phyloP scores from a whole-genome alignment of 257 asterid species.

The Coffea canephora region DNA sequence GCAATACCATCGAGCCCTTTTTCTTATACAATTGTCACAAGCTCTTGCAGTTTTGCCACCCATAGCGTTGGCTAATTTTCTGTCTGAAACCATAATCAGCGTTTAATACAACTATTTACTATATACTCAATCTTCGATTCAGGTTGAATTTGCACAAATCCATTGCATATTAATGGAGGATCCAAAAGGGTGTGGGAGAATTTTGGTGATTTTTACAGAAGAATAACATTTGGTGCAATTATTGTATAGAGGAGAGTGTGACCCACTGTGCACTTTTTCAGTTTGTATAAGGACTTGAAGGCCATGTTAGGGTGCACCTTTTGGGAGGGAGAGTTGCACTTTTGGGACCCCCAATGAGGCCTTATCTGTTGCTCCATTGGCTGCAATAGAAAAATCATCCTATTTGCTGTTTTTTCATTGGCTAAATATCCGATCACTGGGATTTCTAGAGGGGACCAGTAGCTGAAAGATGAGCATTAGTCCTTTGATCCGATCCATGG shows the following conservation, averaged over 20 bases:
- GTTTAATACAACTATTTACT: neutral
- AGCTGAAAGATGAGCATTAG: constrained; percentile 27
- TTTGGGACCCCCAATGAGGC: constrained; percentile 34
- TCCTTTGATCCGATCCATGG: constrained; percentile 30
- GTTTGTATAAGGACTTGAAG: constrained; percentile 17
- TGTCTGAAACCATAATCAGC: constrained; percentile 41
- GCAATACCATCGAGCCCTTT: constrained; percentile 74
- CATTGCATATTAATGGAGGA: neutral
- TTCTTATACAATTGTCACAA: constrained; percentile 63
- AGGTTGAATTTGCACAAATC: constrained; percentile 13
- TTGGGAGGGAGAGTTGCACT: constrained; percentile 26
- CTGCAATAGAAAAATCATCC: constrained; percentile 32
- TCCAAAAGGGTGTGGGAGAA: neutral
- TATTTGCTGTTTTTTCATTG: constrained; percentile 42
- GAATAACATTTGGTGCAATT: constrained; percentile 33
- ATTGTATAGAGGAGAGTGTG: constrained; percentile 33
- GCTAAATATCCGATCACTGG: constrained; percentile 29
- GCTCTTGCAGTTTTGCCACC: constrained; percentile 71
- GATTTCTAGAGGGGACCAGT: constrained; percentile 54
- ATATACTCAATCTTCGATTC: neutral
- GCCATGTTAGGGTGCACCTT: constrained; percentile 14
- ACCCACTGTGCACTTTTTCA: constrained; percentile 68
- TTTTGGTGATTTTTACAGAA: constrained; percentile 1
- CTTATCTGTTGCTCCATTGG: constrained; percentile 71
- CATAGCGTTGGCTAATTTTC: constrained; percentile 46